Conservation (phyloP, 768 basidiomycete species). For the Pulveroboletus sp. region DNA sequence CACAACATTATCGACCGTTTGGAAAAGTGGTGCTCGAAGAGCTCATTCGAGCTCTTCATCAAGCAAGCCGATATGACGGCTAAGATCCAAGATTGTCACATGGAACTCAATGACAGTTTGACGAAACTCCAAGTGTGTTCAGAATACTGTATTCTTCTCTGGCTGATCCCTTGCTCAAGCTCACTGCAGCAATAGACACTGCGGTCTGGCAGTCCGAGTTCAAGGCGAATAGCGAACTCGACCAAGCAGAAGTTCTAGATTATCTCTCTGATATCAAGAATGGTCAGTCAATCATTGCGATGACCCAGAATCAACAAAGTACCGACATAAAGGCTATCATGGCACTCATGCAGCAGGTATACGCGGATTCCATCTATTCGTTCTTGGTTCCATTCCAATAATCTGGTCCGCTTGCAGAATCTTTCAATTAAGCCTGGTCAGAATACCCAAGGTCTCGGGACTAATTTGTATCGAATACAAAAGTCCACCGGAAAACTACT, state of each 20-base stretch:
- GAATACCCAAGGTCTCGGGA: conserved; percentile 41
- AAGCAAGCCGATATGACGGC: conserved; percentile 40
- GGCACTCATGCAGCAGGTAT: conserved; percentile 47
- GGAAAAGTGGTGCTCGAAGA: conserved; percentile 40
- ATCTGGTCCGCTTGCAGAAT: conserved; percentile 19
- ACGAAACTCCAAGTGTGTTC: conserved; percentile 41
- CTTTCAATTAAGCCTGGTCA: conserved; percentile 12
- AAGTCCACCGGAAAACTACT: conserved; percentile 42
- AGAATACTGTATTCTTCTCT: background rate
- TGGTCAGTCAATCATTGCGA: conserved; percentile 33
- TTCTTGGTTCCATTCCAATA: background rate
- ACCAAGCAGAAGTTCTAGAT: conserved; percentile 40
- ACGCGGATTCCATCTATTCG: background rate
- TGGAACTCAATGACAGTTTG: conserved; percentile 42
- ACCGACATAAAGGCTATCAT: conserved; percentile 40
- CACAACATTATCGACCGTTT: conserved; percentile 36
- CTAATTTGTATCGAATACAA: conserved; percentile 49
- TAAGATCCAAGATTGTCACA: conserved; percentile 44
- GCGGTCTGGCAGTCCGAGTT: conserved; percentile 47
- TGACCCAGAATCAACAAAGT: conserved; percentile 30
- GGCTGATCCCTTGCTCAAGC: conserved; percentile 25
- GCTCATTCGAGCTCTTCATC: conserved; percentile 39
- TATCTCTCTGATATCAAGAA: conserved; percentile 43
- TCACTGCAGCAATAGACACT: conserved; percentile 43
- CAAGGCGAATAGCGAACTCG: conserved; percentile 33